Evolutionary conservation across 73 alveolate species (phyloP).

Genomic region (Stentor roeselii): DNA sequence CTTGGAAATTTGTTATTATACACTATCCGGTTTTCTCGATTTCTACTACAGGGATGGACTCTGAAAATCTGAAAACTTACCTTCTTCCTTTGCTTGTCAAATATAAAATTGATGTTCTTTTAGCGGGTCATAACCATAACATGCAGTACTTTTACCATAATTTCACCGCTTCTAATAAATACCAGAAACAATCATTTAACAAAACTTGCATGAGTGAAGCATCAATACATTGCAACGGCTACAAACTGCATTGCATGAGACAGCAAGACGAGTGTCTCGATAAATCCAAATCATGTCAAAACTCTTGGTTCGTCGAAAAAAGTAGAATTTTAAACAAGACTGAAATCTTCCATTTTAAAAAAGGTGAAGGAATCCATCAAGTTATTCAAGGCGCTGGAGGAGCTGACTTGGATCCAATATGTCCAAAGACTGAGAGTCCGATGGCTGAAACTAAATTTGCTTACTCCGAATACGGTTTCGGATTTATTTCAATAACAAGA

Average conservation of each 20-base stretch:
- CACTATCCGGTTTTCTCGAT: conserved; percentile 3
- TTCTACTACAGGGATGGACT: neutral
- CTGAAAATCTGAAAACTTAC: neutral
- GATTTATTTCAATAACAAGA: neutral
- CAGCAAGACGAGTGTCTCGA: neutral
- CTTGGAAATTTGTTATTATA: neutral
- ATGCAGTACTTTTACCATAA: neutral
- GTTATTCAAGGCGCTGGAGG: conserved; percentile 7
- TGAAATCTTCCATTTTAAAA: too few relatives aligned
- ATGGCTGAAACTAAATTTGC: neutral
- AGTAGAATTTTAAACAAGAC: too few relatives aligned
- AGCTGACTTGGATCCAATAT: neutral
- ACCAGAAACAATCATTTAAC: neutral
- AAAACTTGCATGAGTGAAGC: neutral
- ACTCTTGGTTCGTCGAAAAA: neutral
- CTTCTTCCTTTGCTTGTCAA: neutral
- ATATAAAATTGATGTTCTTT: neutral
- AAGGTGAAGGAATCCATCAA: conserved; percentile 15
- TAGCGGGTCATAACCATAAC: conserved; percentile 19
- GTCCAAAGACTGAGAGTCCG: neutral
- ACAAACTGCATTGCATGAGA: neutral
- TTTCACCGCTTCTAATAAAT: neutral
- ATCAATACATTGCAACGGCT: neutral
- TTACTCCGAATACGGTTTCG: neutral
- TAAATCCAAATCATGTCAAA: neutral